phyloP scores from a whole-genome alignment of 768 basidiomycete species.

The Leccinum uliginosum region DNA sequence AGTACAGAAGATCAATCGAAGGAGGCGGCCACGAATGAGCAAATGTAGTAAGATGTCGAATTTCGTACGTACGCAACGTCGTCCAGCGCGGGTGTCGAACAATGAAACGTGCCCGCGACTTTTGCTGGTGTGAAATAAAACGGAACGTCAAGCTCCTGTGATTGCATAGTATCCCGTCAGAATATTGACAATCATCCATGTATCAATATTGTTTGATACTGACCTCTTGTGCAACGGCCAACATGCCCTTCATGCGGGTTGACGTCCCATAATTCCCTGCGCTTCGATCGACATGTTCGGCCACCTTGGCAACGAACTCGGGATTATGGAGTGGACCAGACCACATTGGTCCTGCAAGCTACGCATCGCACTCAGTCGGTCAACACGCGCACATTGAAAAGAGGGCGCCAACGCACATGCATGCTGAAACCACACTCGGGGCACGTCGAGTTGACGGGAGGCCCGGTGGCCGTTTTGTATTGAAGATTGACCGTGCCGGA shows the following conservation, averaged over 20 bases:
- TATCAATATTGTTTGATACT: conserved; percentile 14
- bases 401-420: conserved; percentile 55
- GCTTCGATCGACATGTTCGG: conserved; percentile 65
- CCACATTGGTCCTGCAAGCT: conserved; percentile 98
- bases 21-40: background rate
- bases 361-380: background rate
- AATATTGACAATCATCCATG: background rate
- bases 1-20: background rate
- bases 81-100: conserved; percentile 67
- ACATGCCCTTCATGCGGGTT: conserved; percentile 91
- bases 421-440: conserved; percentile 74
- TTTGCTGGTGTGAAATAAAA: conserved; percentile 89
- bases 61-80: conserved; percentile 61
- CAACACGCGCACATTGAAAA: background rate
- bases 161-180: background rate
- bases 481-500: conserved; percentile 55
- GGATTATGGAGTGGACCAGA: conserved; percentile 78
- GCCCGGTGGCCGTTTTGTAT: conserved; percentile 73
- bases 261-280: conserved; percentile 71
- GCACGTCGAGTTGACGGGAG: conserved; percentile 64
- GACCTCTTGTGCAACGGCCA: conserved; percentile 85
- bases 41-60: background rate
- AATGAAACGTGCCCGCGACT: conserved; percentile 80
- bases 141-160: conserved; percentile 66
- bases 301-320: conserved; percentile 68